Evolutionary conservation across 116 monocot species (phyloP), one percentile per base, ranked within the genome.

Genomic region (Posidonia oceanica): DNA sequence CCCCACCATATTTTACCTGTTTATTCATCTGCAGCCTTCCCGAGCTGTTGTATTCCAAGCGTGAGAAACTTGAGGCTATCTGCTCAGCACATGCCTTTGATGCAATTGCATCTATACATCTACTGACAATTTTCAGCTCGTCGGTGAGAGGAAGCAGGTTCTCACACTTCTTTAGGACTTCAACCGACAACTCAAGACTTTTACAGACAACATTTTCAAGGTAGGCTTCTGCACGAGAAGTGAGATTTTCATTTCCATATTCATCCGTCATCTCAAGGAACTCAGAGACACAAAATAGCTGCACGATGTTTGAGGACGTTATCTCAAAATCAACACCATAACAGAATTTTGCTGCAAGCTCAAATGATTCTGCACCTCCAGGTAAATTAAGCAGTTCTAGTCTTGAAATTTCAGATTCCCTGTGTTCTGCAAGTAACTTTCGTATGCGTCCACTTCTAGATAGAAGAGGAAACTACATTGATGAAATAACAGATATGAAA

Each of bases 201-300:
- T 83, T 83, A 6, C 77, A 37, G 8, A 87, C 87, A 63, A 87
- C 69, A 64, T 80, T 87, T 37, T 83, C 78, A 61, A 91, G 60
- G 66, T 79, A 91, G 16, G 67, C 57, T 69, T 91, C 85, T 48
- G 87, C 76, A 48, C 83, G 65, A 18, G 81, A 60, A 79, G 84
- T 78, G 20, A 91, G 79, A 61, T 91, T 91, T 67, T 81, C 79
- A 42, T 81, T 84, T 37, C 70, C 61, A 68, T 79, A 87, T 37
- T 87, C 91, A 54, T 91, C 91, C 23, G 87, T 80, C 91, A 91
- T 91, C 66, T 91, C 85, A 23, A 91, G 77, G 77, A 84, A 91
- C 54, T 91, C 85, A 13, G 85, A 87, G 44, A 83, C 68, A 72
- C 91, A 87, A 69, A 78, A 72, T 29, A 91, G 81, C 70, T 79